Evolutionary conservation across 169 alveolate genomes (phyloP), one percentile per base, ranked within the genome.

Genomic region (Plasmodium cynomolgi): DNA sequence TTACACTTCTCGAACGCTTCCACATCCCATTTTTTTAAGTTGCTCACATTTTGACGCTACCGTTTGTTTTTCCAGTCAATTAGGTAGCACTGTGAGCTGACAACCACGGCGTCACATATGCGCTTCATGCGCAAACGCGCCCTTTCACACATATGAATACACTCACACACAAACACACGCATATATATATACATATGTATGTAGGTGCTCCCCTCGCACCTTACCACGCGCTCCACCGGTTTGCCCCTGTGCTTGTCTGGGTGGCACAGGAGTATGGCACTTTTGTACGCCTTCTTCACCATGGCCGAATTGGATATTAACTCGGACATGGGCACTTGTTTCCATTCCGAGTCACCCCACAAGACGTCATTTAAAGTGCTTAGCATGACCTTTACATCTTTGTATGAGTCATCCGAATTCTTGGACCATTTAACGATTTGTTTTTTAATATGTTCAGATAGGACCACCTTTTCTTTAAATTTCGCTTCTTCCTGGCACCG

Each of bases 271-370:
- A 96, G 71, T 7, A 96, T 92, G 26, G 98, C 98, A 31, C 95
- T 97, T 54, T 97, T 95, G 90, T 98, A 97, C 39, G 84, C 75
- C 71, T 82, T 96, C 88, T 98, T 98, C 23, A 97, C 97, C n/a
- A 91, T 83, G 17, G 84, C 91, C 37, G 96, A 75, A 34, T 97
- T 97, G 77, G 97, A 41, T 82, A 93, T 92, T 75, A 97, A 92
- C 54, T 96, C 85, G 3, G 97, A 93, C 95, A 98, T 95, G 33
- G 97, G 97, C 50, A 98, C 97, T 41, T 97, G 95, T 58, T 95
- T 95, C 99, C 99, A 98, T 20, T 93, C 96, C 0, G 97, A 96
- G 34, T 88, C 96, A 37, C 91, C 79, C 99, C 99, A 98, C 50
- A 98, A 84, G 41, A 98, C 97, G 39, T 96, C 96, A 74, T 95